phyloP scores from a whole-genome alignment of 2,329 filamentous ascomycete species.

The Chaetomium globosum region DNA sequence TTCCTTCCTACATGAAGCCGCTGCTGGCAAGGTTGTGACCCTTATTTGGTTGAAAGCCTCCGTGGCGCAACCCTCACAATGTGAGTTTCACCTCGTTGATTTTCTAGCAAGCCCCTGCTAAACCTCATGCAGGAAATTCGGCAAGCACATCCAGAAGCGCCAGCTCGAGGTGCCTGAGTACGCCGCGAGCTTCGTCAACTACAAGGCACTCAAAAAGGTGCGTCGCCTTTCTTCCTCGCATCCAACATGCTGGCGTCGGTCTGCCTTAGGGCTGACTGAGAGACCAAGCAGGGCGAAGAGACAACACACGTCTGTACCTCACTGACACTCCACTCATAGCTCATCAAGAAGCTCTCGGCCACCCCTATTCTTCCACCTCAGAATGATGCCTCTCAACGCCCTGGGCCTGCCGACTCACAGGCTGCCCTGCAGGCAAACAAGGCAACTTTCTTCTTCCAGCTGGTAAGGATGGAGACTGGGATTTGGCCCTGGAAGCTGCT shows the following conservation, averaged over 20 bases:
- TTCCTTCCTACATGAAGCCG: constrained; percentile 25
- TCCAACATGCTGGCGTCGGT: constrained; percentile 31
- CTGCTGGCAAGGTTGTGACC: constrained; percentile 16
- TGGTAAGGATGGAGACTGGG: constrained; percentile 60
- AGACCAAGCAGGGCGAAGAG: constrained; percentile 18
- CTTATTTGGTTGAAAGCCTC: constrained; percentile 19
- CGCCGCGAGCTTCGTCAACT: constrained; percentile 98
- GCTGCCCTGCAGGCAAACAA: constrained; percentile 92
- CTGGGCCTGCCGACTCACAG: constrained; percentile 70
- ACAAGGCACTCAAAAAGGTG: constrained; percentile 99
- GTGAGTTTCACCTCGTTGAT: constrained; percentile 19
- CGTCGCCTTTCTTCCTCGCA: constrained; percentile 31
- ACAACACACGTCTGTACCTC: neutral
- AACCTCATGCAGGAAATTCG: constrained; percentile 80
- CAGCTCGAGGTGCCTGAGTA: constrained; percentile 99
- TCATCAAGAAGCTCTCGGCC: constrained; percentile 96
- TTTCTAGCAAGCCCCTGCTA: constrained; percentile 25
- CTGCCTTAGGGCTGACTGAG: constrained; percentile 21
- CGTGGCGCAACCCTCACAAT: constrained; percentile 23
- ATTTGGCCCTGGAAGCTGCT: constrained; percentile 41
- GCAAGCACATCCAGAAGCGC: constrained; percentile 98
- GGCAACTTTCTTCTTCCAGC: constrained; percentile 96
- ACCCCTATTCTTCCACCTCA: constrained; percentile 82
- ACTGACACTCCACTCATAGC: constrained; percentile 57
- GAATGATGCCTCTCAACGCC: constrained; percentile 58